A percentile compares a stretch with the other conserved stretches of the same genome.
phyloP scores from a whole-genome alignment of 768 basidiomycete species.

The Mycena indigotica region DNA sequence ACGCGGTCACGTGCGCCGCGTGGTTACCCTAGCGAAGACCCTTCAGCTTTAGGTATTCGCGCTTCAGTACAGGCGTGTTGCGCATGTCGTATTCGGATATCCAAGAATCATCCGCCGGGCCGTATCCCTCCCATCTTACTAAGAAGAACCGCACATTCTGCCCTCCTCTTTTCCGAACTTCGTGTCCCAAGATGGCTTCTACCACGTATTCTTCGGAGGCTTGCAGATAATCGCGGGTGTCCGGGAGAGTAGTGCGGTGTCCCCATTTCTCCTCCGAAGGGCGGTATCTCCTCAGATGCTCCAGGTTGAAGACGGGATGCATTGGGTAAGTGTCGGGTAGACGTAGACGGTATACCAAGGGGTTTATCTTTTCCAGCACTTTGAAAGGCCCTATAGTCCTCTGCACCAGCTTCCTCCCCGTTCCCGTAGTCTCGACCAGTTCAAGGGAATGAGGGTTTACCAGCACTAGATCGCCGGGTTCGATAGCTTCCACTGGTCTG shows the following conservation, averaged over 20 bases:
- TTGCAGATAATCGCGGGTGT: not conserved
- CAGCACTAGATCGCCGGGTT: conserved; percentile 15
- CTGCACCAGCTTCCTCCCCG: conserved; percentile 27
- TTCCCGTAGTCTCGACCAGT: conserved; percentile 24
- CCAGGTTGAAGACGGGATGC: too few species aligned
- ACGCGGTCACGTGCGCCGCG: too few species aligned
- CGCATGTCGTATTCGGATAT: not conserved
- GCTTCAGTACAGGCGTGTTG: not conserved
- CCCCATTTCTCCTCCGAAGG: conserved; percentile 2
- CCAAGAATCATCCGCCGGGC: not conserved
- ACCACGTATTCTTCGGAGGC: too few species aligned
- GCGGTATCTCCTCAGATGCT: conserved; percentile 22
- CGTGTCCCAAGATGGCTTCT: not conserved
- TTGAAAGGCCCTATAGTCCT: too few species aligned
- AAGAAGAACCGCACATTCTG: not conserved
- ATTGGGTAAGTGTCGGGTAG: conserved; percentile 25
- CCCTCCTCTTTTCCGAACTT: not conserved
- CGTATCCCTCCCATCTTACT: not conserved
- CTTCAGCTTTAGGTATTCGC: not conserved
- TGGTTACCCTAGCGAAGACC: not conserved
- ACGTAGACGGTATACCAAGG: conserved; percentile 21
- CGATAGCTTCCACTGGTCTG: not conserved
- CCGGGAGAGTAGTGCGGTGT: not conserved
- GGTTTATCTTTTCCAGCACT: conserved; percentile 25
- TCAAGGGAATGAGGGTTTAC: conserved; percentile 27